These are phyloP conservation scores for Candida jianshihensis DNA, from an alignment of 805 yeast genomes.

Conservation along the genomic window DNA sequence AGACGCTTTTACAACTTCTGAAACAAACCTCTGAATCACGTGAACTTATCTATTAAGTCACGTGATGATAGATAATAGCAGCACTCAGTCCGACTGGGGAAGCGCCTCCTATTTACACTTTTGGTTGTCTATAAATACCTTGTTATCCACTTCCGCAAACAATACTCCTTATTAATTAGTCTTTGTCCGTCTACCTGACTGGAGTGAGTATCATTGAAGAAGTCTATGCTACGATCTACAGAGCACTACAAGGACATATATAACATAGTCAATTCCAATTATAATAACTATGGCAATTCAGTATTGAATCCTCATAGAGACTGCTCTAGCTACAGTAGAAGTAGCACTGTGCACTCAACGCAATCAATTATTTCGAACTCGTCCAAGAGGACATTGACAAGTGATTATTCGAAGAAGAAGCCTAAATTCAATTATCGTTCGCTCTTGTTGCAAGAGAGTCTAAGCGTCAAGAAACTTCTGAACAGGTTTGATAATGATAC, in stretches of 20 bases:
- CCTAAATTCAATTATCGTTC: constrained; percentile 17
- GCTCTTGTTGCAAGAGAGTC: constrained; percentile 11
- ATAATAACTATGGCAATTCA: constrained; percentile 32
- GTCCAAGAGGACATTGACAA: not conserved
- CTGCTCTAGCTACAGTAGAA: not conserved
- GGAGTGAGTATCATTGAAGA: too few relatives aligned
- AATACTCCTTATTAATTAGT: too few relatives aligned
- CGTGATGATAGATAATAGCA: too few relatives aligned
- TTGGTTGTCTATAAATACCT: too few relatives aligned
- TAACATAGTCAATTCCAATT: constrained; percentile 29
- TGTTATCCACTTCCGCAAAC: too few relatives aligned
- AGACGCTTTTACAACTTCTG: too few relatives aligned
- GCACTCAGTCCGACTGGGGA: too few relatives aligned
- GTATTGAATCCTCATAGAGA: constrained; percentile 10
- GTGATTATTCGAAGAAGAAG: constrained; percentile 2
- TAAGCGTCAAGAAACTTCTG: constrained; percentile 18
- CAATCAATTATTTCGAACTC: not conserved
- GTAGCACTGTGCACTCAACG: constrained; percentile 1
- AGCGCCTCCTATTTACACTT: too few relatives aligned
- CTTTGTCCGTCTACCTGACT: too few relatives aligned
- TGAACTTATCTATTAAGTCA: too few relatives aligned
- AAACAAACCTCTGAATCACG: too few relatives aligned
- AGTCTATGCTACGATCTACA: not conserved
- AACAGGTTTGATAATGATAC: constrained; percentile 26
- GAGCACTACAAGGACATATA: constrained; percentile 17